phyloP scores from a whole-genome alignment of 345 rosid species.

The Toxicodendron radicans region DNA sequence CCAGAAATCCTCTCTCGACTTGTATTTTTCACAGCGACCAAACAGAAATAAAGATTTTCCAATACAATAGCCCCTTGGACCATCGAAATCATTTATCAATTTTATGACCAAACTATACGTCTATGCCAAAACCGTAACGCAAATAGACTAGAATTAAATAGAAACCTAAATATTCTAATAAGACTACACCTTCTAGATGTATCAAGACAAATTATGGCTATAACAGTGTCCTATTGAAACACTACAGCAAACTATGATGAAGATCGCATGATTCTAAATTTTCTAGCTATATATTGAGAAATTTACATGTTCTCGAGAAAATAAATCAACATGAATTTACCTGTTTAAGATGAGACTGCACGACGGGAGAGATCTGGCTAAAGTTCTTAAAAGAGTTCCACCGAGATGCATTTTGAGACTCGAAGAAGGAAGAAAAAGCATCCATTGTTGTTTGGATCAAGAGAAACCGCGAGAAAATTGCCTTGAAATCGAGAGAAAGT shows the following conservation, averaged over 20 bases:
- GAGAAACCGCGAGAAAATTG: neutral
- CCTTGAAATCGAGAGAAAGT: neutral
- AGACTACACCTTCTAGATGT: too few relatives aligned
- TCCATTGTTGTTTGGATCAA: slow-evolving; percentile 45
- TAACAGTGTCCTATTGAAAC: neutral
- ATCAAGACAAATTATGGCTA: too few relatives aligned
- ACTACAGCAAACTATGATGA: neutral
- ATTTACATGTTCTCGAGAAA: neutral
- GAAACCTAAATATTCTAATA: too few relatives aligned
- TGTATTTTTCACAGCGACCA: neutral
- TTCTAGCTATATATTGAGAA: too few relatives aligned
- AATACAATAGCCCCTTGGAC: too few relatives aligned
- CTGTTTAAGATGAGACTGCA: slow-evolving; percentile 88
- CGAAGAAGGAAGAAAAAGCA: slow-evolving; percentile 78
- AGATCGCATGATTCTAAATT: neutral
- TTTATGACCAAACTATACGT: too few relatives aligned
- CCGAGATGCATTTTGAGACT: slow-evolving; percentile 31
- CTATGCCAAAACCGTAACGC: too few relatives aligned
- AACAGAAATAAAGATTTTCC: neutral
- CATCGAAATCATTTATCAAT: too few relatives aligned
- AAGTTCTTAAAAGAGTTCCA: slow-evolving; percentile 72
- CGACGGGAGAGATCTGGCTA: slow-evolving; percentile 72
- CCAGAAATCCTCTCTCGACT: neutral
- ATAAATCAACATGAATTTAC: slow-evolving; percentile 29
- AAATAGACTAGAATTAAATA: too few relatives aligned